Evolutionary conservation across 2,329 filamentous ascomycete species (phyloP).

Genomic region (Pseudogymnoascus pannorum): DNA sequence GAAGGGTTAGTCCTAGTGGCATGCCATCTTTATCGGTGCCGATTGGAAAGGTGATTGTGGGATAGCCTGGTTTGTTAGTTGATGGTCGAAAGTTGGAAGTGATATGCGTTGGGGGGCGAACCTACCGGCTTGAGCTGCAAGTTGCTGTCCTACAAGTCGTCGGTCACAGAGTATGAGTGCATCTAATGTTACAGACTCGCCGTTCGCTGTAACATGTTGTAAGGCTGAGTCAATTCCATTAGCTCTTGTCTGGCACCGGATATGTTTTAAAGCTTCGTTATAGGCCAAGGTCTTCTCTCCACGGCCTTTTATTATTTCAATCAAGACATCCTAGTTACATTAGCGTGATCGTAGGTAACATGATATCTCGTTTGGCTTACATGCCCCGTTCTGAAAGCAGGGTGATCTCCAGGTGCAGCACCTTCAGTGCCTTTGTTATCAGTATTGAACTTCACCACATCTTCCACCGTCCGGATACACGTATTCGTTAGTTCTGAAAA

Average conservation of each 20-base stretch:
- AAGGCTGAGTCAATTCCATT: background rate
- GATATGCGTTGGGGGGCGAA: no score
- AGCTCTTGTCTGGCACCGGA: background rate
- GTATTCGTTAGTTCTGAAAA: background rate
- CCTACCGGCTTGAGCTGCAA: background rate
- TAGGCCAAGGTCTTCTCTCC: background rate
- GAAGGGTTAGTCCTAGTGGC: background rate
- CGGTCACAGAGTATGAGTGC: background rate
- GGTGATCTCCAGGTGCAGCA: conserved; percentile 10
- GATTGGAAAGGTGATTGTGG: background rate
- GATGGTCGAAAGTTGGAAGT: no score
- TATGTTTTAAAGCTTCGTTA: background rate
- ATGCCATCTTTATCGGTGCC: background rate
- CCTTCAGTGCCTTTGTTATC: background rate
- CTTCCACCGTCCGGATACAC: background rate
- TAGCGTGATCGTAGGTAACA: no score
- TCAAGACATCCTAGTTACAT: no score
- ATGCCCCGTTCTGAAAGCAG: conserved; percentile 2
- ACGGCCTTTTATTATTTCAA: background rate
- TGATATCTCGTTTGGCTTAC: no score
- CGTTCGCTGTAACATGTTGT: background rate
- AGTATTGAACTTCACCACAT: conserved; percentile 8
- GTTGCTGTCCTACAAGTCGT: background rate
- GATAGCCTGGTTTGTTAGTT: background rate
- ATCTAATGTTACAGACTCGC: background rate